Evolutionary conservation across 345 rosid genomes (phyloP), one percentile per base, ranked within the genome.

Genomic region (Lagerstroemia speciosa): DNA sequence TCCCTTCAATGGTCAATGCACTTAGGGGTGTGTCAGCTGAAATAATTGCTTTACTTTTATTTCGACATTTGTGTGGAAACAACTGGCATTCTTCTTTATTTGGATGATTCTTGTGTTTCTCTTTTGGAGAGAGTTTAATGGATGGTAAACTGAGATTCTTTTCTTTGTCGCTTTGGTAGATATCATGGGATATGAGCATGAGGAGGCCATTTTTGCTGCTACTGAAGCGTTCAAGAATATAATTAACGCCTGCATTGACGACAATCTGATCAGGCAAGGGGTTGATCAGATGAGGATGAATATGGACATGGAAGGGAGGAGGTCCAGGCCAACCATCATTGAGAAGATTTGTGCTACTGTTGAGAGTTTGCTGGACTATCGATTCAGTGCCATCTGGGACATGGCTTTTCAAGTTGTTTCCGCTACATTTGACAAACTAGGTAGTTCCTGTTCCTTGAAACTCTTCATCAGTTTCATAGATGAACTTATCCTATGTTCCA

Each of bases 191-290:
- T 88, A 91, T 15, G 95, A 91, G 72, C 96, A 94, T n/a, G 95
- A 94, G 79, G 99, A 91, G 83, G 93, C 99, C 48, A 80, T 91
- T 73, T 81, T 82, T 80, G 89, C 95, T 31, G 92, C 96, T 65
- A 83, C 76, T 6, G 95, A 87, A 74, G 82, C 96, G 17, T 82
- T 87, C 46, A 94, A 89, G 82, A 85, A 76, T 76, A 79, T 88
- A 70, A 86, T 94, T 74, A 65, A 71, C 67, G 74, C 81, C 57
- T 91, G 99, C 67, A 61, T 94, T 70, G 98, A 94, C 71, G 93
- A 89, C 53, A 72, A 77, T 61, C 85, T 91, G 83, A 83, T 91
- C 68, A 91, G 80, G 79, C 89, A 88, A 67, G 86, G 96, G 27
- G 85, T 85, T 63, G 87, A 86, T 55, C 78, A 81, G 82, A 77